Evolutionary conservation across 306 rosid species (phyloP).

Genomic region (Canavalia ensiformis): DNA sequence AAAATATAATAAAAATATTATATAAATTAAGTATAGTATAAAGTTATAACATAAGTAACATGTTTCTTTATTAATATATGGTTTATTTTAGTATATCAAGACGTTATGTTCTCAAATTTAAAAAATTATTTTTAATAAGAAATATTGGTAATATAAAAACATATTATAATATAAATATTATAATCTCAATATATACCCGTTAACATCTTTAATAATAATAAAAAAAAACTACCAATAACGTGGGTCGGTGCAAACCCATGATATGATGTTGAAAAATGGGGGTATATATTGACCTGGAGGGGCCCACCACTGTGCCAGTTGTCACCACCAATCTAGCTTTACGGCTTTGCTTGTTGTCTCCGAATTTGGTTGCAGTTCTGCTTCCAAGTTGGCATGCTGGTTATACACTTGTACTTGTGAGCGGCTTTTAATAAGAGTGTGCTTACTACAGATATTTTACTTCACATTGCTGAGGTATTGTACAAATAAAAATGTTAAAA

Average conservation of each 20-base stretch:
- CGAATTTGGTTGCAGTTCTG: conserved; percentile 5
- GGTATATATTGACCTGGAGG: not conserved
- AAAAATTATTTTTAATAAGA: too few relatives aligned
- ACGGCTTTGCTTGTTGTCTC: not conserved
- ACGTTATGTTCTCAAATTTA: too few relatives aligned
- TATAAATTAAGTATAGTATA: too few relatives aligned
- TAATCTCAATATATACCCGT: too few relatives aligned
- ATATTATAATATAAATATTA: too few relatives aligned
- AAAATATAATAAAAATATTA: too few relatives aligned
- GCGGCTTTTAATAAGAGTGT: not conserved
- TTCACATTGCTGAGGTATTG: not conserved
- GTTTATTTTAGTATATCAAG: too few relatives aligned
- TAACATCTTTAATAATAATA: too few relatives aligned
- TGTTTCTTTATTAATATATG: too few relatives aligned
- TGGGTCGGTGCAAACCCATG: conserved; percentile 26
- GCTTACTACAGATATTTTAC: not conserved
- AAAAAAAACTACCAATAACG: not conserved
- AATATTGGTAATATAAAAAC: too few relatives aligned
- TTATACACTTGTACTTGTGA: not conserved
- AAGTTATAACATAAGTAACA: too few relatives aligned
- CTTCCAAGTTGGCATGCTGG: conserved; percentile 22
- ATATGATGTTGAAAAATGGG: conserved; percentile 36
- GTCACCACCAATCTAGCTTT: not conserved
- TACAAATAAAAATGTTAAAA: too few relatives aligned
- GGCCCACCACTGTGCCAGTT: not conserved